Conservation (phyloP, 352 stramenopile genomes). For the Globisporangium sylvaticum region DNA sequence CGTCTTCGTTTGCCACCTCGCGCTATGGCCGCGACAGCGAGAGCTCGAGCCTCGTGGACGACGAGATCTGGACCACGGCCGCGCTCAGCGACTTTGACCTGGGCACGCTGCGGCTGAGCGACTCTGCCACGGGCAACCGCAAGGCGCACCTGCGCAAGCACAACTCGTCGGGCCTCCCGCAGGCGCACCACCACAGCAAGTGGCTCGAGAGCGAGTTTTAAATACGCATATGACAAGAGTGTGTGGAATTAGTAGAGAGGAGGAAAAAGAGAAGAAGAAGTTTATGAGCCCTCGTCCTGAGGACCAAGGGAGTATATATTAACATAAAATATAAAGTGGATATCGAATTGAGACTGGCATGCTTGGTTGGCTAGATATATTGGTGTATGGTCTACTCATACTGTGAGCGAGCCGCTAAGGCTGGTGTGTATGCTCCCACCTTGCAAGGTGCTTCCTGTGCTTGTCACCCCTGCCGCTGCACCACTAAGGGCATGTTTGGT, state of each 20-base stretch:
- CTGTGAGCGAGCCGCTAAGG: no score
- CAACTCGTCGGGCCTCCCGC: not conserved
- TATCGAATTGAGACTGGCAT: not conserved
- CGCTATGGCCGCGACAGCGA: not conserved
- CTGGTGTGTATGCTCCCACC: no score
- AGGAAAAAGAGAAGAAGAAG: not conserved
- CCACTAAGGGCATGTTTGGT: no score
- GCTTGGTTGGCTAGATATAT: no score
- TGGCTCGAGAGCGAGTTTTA: constrained; percentile 17
- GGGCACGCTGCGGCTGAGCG: constrained; percentile 10
- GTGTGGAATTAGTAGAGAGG: not conserved
- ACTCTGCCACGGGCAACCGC: not conserved
- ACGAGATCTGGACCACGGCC: constrained; percentile 15
- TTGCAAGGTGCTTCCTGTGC: no score
- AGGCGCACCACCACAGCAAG: constrained; percentile 3
- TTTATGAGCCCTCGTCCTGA: constrained; percentile 1
- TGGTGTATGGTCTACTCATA: no score
- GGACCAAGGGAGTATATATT: not conserved
- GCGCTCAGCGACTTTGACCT: constrained; percentile 15
- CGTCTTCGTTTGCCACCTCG: constrained; percentile 4
- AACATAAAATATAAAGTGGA: not conserved
- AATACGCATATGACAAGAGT: not conserved
- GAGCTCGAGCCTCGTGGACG: constrained; percentile 15
- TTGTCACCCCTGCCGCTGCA: no score
- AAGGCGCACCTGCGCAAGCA: not conserved